Conservation (phyloP, 495 filamentous ascomycete genomes). For the Thozetella sp. region DNA sequence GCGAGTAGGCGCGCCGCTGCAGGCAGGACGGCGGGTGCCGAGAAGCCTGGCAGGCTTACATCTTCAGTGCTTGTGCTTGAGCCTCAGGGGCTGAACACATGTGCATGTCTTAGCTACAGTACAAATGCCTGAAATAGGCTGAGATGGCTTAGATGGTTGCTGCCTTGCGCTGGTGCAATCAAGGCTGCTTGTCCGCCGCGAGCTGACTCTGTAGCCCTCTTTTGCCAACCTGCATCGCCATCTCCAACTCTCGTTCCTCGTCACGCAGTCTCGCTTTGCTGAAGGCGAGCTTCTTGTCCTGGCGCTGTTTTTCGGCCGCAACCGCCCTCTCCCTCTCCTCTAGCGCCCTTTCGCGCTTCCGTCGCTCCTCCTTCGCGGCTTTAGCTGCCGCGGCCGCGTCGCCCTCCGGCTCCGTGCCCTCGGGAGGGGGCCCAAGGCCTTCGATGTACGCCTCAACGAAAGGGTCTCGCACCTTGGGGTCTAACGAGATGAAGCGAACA, state of each 20-base stretch:
- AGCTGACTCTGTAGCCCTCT: conserved; percentile 70
- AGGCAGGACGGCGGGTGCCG: too few relatives aligned
- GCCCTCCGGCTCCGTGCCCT: conserved; percentile 26
- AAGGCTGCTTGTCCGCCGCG: conserved; percentile 6
- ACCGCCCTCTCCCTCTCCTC: conserved; percentile 74
- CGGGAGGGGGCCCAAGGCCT: conserved; percentile 68
- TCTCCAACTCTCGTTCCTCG: conserved; percentile 77
- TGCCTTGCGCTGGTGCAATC: too few relatives aligned
- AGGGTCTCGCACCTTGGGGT: conserved; percentile 67
- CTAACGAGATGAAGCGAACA: conserved; percentile 78
- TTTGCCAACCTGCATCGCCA: conserved; percentile 76
- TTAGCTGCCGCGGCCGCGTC: conserved; percentile 57
- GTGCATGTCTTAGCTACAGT: too few relatives aligned
- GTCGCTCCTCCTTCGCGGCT: conserved; percentile 60
- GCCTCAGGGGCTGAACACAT: too few relatives aligned
- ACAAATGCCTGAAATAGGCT: not conserved
- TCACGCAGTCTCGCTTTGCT: conserved; percentile 71
- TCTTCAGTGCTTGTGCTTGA: too few relatives aligned
- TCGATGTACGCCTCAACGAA: conserved; percentile 78
- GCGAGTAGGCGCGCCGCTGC: too few relatives aligned
- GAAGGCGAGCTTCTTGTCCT: conserved; percentile 64
- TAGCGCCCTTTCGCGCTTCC: conserved; percentile 73
- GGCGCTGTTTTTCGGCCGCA: conserved; percentile 71
- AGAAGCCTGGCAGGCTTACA: too few relatives aligned
- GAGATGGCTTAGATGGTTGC: not conserved